A percentile compares a stretch with the other conserved stretches of the same genome.
These are phyloP conservation scores for Lasiosphaeriaceae sp. DNA, from an alignment of 495 filamentous ascomycete genomes.

Conservation along the genomic window DNA sequence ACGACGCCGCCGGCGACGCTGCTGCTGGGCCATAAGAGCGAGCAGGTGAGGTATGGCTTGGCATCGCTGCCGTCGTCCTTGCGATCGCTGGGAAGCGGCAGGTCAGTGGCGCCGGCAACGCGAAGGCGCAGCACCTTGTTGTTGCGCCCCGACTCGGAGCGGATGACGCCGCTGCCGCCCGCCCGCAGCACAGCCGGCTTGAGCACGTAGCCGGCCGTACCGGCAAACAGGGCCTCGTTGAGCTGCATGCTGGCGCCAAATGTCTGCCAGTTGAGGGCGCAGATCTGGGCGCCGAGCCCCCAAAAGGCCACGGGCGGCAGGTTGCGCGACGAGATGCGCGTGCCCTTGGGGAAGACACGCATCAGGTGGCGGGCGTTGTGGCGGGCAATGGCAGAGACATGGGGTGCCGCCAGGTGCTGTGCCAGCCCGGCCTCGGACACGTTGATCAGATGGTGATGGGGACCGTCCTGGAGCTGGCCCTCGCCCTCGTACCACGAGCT, in stretches of 20 bases:
- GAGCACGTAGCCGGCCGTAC: conserved; percentile 50
- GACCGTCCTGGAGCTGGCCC: conserved; percentile 33
- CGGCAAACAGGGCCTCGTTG: conserved; percentile 53
- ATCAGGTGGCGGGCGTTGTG: conserved; percentile 52
- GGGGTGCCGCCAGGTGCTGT: conserved; percentile 25
- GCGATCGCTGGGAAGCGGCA: conserved; percentile 36
- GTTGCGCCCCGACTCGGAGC: conserved; percentile 19
- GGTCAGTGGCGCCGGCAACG: conserved; percentile 48
- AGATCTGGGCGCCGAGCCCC: conserved; percentile 52
- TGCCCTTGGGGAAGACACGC: conserved; percentile 55
- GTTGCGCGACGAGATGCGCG: conserved; percentile 52
- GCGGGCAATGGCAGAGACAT: conserved; percentile 36
- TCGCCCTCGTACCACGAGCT: conserved; percentile 45
- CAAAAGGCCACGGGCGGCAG: conserved; percentile 49
- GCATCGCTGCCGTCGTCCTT: conserved; percentile 32
- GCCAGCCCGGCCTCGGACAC: conserved; percentile 49
- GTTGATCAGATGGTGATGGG: conserved; percentile 56
- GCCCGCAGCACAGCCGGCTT: conserved; percentile 48
- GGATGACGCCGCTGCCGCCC: conserved; percentile 40
- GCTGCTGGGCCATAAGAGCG: conserved; percentile 38
- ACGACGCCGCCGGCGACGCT: conserved; percentile 7
- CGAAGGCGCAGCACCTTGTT: conserved; percentile 36
- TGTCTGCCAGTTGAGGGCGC: conserved; percentile 56
- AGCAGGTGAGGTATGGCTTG: conserved; percentile 53
- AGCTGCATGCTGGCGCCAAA: conserved; percentile 51